Evolutionary conservation across 345 rosid genomes (phyloP).

Genomic region (Erodium maritimum): DNA sequence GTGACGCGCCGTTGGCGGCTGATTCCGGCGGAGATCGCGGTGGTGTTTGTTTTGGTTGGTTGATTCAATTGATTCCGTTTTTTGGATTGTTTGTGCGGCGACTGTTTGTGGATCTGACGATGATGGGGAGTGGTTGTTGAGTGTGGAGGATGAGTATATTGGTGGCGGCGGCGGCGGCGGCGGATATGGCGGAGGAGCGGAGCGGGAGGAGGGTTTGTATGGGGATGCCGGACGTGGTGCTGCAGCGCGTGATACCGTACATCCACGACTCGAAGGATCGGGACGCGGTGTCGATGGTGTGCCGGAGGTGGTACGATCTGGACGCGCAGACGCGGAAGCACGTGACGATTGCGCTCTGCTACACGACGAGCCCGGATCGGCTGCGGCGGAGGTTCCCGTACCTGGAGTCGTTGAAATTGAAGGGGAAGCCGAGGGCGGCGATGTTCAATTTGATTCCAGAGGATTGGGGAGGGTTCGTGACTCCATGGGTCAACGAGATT

Average conservation of each 20-base stretch:
- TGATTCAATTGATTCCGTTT: no score
- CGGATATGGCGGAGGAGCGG: slow-evolving; percentile 29
- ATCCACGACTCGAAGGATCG: slow-evolving; percentile 63
- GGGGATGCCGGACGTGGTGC: slow-evolving; percentile 41
- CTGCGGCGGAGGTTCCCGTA: slow-evolving; percentile 43
- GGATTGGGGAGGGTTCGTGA: slow-evolving; percentile 82
- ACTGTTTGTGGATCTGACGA: no score
- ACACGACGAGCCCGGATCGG: slow-evolving; percentile 60
- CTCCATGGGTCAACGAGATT: slow-evolving; percentile 69
- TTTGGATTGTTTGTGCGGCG: no score
- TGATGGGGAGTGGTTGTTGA: no score
- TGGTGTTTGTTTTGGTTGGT: no score
- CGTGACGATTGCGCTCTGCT: slow-evolving; percentile 70
- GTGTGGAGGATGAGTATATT: no score
- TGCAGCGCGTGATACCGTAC: slow-evolving; percentile 52
- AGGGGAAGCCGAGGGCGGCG: slow-evolving; percentile 87
- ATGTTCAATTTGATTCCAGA: slow-evolving; percentile 88
- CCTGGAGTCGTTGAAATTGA: slow-evolving; percentile 65
- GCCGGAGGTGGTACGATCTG: slow-evolving; percentile 57
- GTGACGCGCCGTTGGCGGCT: no score
- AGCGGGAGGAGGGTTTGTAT: background rate
- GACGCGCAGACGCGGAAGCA: slow-evolving; percentile 75
- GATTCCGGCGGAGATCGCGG: no score
- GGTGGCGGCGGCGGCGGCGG: no score
- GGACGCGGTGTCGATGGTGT: slow-evolving; percentile 66